phyloP scores from a whole-genome alignment of 139 green algal genomes.

The Picochlorum costavermella region DNA sequence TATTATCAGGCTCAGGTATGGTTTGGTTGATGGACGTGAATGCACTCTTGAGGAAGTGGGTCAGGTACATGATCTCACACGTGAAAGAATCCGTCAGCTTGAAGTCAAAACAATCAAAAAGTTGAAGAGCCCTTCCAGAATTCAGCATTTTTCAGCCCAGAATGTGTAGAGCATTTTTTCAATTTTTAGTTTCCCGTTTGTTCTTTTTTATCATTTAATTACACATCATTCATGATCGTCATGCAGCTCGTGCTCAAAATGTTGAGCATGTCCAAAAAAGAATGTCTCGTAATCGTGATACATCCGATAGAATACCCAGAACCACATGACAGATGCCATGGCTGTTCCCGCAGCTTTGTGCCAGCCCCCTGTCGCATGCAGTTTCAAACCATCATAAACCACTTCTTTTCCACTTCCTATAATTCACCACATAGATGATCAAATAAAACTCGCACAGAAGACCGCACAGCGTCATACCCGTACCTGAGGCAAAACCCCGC shows the following conservation, averaged over 20 bases:
- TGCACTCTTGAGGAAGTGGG: conserved; percentile 80
- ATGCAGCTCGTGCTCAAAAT: conserved; percentile 47
- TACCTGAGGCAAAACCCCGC: too few relatives aligned
- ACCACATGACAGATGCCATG: conserved; percentile 65
- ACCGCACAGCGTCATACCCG: too few relatives aligned
- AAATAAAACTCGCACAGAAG: not conserved
- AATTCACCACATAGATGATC: not conserved
- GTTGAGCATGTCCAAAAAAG: conserved; percentile 34
- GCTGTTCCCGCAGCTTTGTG: conserved; percentile 37
- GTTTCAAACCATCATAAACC: conserved; percentile 47
- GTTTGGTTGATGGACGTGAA: conserved; percentile 62
- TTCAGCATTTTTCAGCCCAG: conserved; percentile 9
- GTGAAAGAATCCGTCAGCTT: conserved; percentile 98
- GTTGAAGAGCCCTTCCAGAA: conserved; percentile 44
- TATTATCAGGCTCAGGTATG: conserved; percentile 85
- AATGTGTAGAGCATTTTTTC: not conserved
- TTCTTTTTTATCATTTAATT: conserved; percentile 6
- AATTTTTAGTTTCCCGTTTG: not conserved
- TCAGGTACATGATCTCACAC: conserved; percentile 56
- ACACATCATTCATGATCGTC: not conserved
- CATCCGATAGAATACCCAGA: conserved; percentile 62
- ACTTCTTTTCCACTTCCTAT: conserved; percentile 13
- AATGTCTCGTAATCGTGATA: conserved; percentile 58
- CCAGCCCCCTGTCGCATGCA: conserved; percentile 47
- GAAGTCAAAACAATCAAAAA: conserved; percentile 86